Evolutionary conservation across 139 green algal species (phyloP), one percentile per base, ranked within the genome.

Genomic region (Raphidocelis subcapitata): DNA sequence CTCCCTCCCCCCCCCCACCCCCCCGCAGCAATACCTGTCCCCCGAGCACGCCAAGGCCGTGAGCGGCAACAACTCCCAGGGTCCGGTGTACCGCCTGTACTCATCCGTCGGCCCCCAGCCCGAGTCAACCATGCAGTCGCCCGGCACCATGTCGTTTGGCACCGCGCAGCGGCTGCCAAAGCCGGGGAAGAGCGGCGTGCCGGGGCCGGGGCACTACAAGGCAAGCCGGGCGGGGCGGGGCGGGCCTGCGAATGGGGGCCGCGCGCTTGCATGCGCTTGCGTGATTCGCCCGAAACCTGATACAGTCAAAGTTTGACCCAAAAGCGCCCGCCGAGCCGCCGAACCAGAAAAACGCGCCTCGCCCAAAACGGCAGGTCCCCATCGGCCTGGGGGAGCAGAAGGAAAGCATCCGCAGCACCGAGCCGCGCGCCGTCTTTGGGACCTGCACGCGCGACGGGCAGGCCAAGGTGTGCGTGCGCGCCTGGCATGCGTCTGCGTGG

Each of bases 361-460:
- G n/a, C n/a, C n/a, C n/a, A n/a, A n/a, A n/a, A n/a, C n/a, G n/a
- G n/a, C n/a, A n/a, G n/a, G n/a, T n/a, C n/a, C 26, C 33, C 3
- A 33, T 66, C 29, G 78, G 55, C 5, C 63, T 89, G 10, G 86
- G 86, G n/a, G 31, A 33, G 21, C 85, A 88, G 80, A 83, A 74
- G 36, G 86, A 89, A 26, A 86, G 77, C 2, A 82, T 82, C 60
- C 72, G 80, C 28, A 71, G 55, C 1, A 89, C 75, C 1, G 79
- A 67, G 0, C 72, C 83, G 0, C 46, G 81, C 0, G 56, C 86
- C n/a, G 77, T 89, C 26, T 89, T 91, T 75, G 83, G 83, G 0
- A 84, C 55, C 18, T 75, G 83, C 3, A 88, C 82, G 5, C 67
- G 86, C 3, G 86, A 90, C 52, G 36, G 52, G 10, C 57, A 79